Conservation (phyloP, 148 eudicot genomes). For the Persicaria maculosa region DNA sequence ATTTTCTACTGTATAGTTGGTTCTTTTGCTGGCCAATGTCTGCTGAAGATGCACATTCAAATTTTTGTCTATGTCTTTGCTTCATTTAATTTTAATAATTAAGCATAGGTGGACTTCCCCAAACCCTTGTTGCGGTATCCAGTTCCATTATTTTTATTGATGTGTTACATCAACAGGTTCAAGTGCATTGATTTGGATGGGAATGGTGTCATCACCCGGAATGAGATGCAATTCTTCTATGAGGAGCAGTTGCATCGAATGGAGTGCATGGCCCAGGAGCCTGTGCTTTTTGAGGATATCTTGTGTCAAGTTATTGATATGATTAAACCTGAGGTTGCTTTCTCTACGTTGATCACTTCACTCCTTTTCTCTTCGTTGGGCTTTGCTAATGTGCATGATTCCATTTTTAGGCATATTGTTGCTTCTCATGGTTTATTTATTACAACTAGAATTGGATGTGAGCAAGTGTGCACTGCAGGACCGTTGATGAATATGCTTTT, state of each 20-base stretch:
- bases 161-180: slow-evolving; percentile 44
- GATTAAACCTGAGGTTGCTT: slow-evolving; percentile 77
- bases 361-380: neutral
- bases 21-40: neutral
- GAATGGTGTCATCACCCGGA: slow-evolving; percentile 72
- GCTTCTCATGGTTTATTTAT: neutral
- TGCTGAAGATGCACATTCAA: neutral
- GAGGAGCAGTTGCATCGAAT: slow-evolving; percentile 98
- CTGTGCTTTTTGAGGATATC: slow-evolving; percentile 94
- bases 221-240: slow-evolving; percentile 93
- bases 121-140: neutral
- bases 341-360: slow-evolving; percentile 5
- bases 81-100: neutral
- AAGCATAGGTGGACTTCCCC: neutral
- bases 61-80: neutral
- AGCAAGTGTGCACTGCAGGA: neutral
- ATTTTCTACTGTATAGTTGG: slow-evolving; percentile 2
- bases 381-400: neutral
- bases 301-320: slow-evolving; percentile 96
- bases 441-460: neutral
- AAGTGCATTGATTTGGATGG: slow-evolving; percentile 98
- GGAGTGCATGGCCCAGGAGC: slow-evolving; percentile 99
- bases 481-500: neutral
- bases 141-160: neutral
- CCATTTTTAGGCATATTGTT: neutral